Evolutionary conservation across 352 stramenopile species (phyloP), one percentile per base, ranked within the genome.

Genomic region (Phytophthora uliginosa): DNA sequence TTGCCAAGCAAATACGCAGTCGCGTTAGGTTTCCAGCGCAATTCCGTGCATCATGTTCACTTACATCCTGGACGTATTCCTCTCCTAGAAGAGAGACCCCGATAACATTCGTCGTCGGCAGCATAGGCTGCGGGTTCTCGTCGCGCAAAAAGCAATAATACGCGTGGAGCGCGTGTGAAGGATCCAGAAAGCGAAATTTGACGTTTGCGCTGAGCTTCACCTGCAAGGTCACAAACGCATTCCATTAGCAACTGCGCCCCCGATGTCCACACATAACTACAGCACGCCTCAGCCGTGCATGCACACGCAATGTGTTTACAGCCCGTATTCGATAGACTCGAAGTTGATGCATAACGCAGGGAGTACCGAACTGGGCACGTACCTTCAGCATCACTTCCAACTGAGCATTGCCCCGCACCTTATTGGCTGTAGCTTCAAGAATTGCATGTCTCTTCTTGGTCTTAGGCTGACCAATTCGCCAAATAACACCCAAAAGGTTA

Each of bases 141-240:
- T 88, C 82, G 3, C 79, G 72, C 31, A 89, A 34, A 63, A 84
- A 86, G 47, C 72, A 81, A 61, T 86, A 87, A 66, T 88, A 89
- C 20, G 24, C 65, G 48, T 88, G 69, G 18, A 88, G 71, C 7
- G 45, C 47, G 31, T 84, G 74, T 20, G 65, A 69, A 2, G 71
- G 24, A 34, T 68, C 36, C 22, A 89, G 60, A 55, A 89, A 89
- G 0, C 69, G 60, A 59, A 88, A 88, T 59, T 65, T 76, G 20
- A 53, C n/a, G 51, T 78, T 80, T 51, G 57, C 51, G 28, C 68
- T 63, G 33, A 86, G 73, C 51, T 85, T 85, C 1, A 86, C 75
- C 80, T 88, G 59, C 5, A 36, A 63, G 48, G 4, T 56, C 33
- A 65, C 13, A 53, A 42, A 5, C 36, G 12, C 10, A 42, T 15